Conservation (phyloP, 169 alveolate species). For the Fabrea salina region DNA sequence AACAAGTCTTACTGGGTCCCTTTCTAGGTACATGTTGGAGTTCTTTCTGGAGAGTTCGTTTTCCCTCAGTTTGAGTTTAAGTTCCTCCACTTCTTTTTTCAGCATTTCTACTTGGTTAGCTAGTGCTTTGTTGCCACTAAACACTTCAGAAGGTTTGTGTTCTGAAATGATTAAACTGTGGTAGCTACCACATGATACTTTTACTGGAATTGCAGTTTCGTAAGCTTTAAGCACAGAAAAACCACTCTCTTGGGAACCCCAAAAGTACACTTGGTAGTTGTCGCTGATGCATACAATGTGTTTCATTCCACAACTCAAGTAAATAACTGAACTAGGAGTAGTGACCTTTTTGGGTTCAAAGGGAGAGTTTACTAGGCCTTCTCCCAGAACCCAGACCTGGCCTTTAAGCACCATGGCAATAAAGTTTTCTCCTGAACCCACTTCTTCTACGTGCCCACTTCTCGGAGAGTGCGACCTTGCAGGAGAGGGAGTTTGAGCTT, state of each 20-base stretch:
- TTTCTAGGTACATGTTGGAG: background rate
- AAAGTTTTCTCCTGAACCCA: background rate
- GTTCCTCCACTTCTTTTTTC: background rate
- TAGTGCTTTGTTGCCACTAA: too few relatives aligned
- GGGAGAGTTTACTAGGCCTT: background rate
- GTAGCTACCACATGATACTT: conserved; percentile 65
- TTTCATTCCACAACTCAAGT: background rate
- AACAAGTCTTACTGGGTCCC: conserved; percentile 1
- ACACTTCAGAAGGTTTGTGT: conserved; percentile 32
- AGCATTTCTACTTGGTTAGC: too few relatives aligned
- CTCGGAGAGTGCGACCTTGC: background rate
- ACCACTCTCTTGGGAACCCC: background rate
- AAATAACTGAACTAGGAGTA: too few relatives aligned
- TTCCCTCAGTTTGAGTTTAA: background rate
- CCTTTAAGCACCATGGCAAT: background rate
- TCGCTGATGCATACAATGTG: background rate
- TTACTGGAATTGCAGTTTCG: conserved; percentile 36
- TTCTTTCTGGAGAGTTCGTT: background rate
- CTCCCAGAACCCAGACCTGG: background rate
- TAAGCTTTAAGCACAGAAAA: background rate
- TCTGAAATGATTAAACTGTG: conserved; percentile 46
- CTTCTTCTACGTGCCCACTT: conserved; percentile 4
- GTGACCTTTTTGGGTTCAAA: too few relatives aligned
- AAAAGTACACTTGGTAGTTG: background rate
- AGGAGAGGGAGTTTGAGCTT: background rate